Evolutionary conservation across 805 yeast genomes (phyloP).

Genomic region (Lachancea lanzarotensis): DNA sequence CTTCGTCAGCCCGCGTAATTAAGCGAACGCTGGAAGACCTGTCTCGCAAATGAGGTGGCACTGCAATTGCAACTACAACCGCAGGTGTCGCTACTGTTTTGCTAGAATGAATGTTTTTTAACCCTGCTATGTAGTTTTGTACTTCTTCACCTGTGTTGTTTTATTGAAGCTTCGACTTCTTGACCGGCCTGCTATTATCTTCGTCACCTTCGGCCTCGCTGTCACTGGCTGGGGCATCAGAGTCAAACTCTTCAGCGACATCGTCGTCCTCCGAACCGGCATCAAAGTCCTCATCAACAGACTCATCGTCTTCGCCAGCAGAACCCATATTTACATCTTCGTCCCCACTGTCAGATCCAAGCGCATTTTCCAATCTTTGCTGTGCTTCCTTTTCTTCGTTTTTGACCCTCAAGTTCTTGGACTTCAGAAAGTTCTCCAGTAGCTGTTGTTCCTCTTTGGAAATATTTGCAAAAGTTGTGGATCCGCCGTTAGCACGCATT

Average conservation of each 20-base stretch:
- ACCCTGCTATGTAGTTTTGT: neutral
- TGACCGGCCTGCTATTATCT: constrained; percentile 34
- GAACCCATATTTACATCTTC: constrained; percentile 45
- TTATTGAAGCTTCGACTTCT: constrained; percentile 29
- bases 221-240: constrained; percentile 40
- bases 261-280: constrained; percentile 52
- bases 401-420: constrained; percentile 72
- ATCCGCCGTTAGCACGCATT: constrained; percentile 55
- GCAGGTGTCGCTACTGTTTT: too few species aligned
- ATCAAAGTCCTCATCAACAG: constrained; percentile 81
- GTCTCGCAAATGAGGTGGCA: constrained; percentile 5
- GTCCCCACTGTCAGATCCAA: constrained; percentile 51
- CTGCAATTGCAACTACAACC: neutral
- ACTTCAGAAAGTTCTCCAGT: constrained; percentile 67
- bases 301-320: constrained; percentile 80
- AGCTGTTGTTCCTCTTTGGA: constrained; percentile 81
- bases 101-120: too few species aligned
- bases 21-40: constrained; percentile 23
- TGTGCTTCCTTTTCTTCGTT: constrained; percentile 89
- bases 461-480: constrained; percentile 83
- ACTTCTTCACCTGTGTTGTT: neutral
- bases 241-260: constrained; percentile 79
- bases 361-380: constrained; percentile 68
- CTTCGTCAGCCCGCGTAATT: constrained; percentile 24
- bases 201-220: constrained; percentile 29